Conservation (phyloP, 192 early-diverging fungal species). For the Umbelopsis vinacea region DNA sequence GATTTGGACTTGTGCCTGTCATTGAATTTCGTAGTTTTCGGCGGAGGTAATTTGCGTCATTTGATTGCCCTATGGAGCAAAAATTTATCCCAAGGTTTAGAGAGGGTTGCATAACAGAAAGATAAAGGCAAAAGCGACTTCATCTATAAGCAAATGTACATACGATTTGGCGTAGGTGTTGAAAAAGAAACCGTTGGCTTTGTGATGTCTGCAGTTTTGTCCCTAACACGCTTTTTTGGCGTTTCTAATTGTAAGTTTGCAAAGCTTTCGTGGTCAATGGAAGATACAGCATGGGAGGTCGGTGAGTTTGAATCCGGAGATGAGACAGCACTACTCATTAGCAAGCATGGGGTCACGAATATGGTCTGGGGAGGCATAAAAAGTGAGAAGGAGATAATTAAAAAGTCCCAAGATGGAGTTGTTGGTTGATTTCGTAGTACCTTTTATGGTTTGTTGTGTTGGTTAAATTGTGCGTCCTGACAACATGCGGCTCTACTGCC, state of each 20-base stretch:
- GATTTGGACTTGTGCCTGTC: background rate
- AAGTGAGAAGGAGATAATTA: background rate
- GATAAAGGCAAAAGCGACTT: background rate
- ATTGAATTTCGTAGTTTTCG: slow-evolving; percentile 10
- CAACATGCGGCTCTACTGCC: too few relatives aligned
- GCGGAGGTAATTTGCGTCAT: slow-evolving; percentile 11
- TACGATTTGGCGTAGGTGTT: background rate
- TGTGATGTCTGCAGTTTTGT: background rate
- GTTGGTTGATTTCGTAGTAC: slow-evolving; percentile 18
- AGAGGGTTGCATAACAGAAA: background rate
- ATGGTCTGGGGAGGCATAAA: slow-evolving; percentile 21
- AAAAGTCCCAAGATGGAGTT: background rate
- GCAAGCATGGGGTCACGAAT: slow-evolving; percentile 6
- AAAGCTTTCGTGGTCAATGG: slow-evolving; percentile 7
- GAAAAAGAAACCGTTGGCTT: slow-evolving; percentile 3
- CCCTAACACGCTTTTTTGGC: background rate
- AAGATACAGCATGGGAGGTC: background rate
- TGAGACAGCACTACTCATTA: slow-evolving; percentile 12
- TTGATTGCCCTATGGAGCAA: slow-evolving; percentile 11
- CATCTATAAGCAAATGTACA: background rate
- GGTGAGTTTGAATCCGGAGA: slow-evolving; percentile 2
- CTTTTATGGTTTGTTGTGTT: slow-evolving; percentile 17
- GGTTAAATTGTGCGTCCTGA: background rate
- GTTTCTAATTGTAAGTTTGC: slow-evolving; percentile 9
- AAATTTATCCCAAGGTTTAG: background rate